Evolutionary conservation across 2,329 filamentous ascomycete genomes (phyloP).

Genomic region (Thermoascus crustaceus): DNA sequence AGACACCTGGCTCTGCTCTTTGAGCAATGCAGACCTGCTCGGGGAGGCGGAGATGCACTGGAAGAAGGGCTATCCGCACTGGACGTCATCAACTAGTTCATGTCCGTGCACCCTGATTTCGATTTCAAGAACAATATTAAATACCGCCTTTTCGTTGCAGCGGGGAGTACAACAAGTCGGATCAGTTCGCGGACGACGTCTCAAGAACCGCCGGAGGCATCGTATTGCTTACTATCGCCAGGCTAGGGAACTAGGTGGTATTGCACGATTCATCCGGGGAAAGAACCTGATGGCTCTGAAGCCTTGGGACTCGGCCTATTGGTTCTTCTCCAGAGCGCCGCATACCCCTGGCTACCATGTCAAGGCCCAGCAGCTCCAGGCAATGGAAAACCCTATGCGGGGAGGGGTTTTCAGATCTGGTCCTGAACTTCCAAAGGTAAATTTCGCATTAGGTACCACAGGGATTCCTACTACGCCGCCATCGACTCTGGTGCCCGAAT

Average conservation of each 20-base stretch:
- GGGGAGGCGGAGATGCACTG: constrained; percentile 10
- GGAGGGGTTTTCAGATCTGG: constrained; percentile 2
- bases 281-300: constrained; percentile 11
- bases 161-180: constrained; percentile 10
- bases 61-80: constrained; percentile 7
- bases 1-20: constrained; percentile 13
- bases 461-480: too few relatives aligned
- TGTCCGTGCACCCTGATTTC: constrained; percentile 6
- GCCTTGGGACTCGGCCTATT: constrained; percentile 12
- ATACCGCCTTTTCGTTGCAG: constrained; percentile 10
- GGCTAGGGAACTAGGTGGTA: constrained; percentile 7
- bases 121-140: constrained; percentile 8
- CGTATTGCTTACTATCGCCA: not conserved
- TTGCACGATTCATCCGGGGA: constrained; percentile 14
- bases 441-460: not conserved
- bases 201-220: constrained; percentile 3
- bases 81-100: constrained; percentile 4
- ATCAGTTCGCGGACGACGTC: constrained; percentile 5
- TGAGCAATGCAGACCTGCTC: constrained; percentile 5
- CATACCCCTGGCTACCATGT: constrained; percentile 11
- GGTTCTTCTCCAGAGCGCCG: constrained; percentile 10
- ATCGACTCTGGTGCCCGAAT: too few relatives aligned
- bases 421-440: constrained; percentile 2
- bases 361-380: constrained; percentile 8
- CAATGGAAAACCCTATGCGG: constrained; percentile 6